Evolutionary conservation across 139 green algal genomes (phyloP).

Genomic region (Picochlorum costavermella): DNA sequence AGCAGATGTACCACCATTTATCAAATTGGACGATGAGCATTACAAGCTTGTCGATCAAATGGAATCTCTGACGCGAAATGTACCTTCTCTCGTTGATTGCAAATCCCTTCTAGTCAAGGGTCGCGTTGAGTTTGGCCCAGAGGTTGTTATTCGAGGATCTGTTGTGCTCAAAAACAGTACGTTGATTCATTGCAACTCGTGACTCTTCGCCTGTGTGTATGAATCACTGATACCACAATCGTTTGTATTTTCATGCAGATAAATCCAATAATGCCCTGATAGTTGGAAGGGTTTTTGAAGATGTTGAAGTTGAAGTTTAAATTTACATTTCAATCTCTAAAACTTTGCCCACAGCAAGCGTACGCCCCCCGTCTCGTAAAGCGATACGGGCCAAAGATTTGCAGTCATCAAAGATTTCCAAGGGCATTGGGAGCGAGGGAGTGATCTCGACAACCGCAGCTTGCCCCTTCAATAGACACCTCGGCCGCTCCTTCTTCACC

Average conservation of each 20-base stretch:
- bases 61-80: conserved; percentile 40
- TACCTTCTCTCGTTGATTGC: conserved; percentile 51
- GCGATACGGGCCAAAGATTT: conserved; percentile 73
- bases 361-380: conserved; percentile 69
- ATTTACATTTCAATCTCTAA: conserved; percentile 28
- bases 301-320: not conserved
- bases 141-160: conserved; percentile 41
- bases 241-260: not conserved
- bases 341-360: conserved; percentile 82
- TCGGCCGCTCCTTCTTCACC: conserved; percentile 43
- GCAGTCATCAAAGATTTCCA: conserved; percentile 70
- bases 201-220: not conserved
- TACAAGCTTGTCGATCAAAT: conserved; percentile 74
- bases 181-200: not conserved
- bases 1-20: conserved; percentile 39
- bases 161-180: conserved; percentile 38
- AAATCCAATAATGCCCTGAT: not conserved
- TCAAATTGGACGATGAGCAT: conserved; percentile 43
- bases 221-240: too few species aligned
- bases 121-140: conserved; percentile 42
- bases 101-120: conserved; percentile 68
- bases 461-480: conserved; percentile 63
- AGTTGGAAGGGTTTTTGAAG: not conserved
- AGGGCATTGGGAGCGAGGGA: conserved; percentile 38
- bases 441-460: conserved; percentile 71